Evolutionary conservation across 305 asterid genomes (phyloP).

Genomic region (Fraxinus xanthoxyloides): DNA sequence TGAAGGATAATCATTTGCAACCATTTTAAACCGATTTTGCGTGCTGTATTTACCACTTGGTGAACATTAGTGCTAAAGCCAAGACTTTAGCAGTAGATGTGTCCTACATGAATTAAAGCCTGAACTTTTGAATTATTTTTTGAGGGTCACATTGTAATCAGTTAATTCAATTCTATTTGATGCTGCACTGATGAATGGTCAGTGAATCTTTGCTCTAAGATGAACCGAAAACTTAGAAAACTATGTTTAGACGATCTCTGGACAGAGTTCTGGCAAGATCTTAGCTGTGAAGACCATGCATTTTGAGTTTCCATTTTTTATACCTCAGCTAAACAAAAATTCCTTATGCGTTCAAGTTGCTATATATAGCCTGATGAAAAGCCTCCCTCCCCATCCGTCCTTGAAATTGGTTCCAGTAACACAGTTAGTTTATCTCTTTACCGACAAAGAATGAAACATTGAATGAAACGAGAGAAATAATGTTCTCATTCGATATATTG

Average conservation of each 20-base stretch:
- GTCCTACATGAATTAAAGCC: background rate
- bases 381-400: background rate
- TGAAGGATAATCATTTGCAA: background rate
- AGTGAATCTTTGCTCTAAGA: background rate
- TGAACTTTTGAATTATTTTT: background rate
- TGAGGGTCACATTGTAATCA: background rate
- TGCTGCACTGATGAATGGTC: background rate
- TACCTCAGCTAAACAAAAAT: background rate
- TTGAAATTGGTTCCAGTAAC: background rate
- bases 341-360: background rate
- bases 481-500: too few species aligned
- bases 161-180: background rate
- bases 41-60: background rate
- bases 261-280: background rate
- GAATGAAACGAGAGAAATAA: too few species aligned
- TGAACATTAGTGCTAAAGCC: background rate
- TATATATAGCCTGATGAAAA: background rate
- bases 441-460: background rate
- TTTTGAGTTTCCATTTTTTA: background rate
- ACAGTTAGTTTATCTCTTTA: background rate
- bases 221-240: background rate
- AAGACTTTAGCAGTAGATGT: background rate
- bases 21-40: background rate
- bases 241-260: background rate
- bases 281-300: background rate